These are phyloP conservation scores for Xylaria sp. DNA, from an alignment of 2,329 filamentous ascomycete genomes.

Conservation along the genomic window DNA sequence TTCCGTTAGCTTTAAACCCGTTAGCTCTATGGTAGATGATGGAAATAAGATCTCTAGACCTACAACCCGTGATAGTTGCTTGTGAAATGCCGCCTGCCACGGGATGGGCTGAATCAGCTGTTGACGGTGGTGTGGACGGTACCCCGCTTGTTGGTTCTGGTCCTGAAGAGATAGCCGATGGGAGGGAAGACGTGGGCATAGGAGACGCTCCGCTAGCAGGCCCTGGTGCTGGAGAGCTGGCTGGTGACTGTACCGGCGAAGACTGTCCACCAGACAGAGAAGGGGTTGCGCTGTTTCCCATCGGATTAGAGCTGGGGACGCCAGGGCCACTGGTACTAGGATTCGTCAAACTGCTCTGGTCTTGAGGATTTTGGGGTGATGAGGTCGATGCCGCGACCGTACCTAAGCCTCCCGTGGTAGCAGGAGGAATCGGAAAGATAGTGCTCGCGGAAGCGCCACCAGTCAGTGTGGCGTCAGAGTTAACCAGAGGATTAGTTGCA, in stretches of 20 bases:
- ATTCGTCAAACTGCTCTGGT: conserved; percentile 13
- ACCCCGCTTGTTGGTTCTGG: conserved; percentile 1
- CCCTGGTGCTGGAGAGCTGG: background rate
- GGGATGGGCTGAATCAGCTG: conserved; percentile 20
- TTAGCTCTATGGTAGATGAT: conserved; percentile 12
- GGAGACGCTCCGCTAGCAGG: too few species aligned
- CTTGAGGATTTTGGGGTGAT: conserved; percentile 1
- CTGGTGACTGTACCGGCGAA: conserved; percentile 3
- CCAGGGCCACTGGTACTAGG: conserved; percentile 10
- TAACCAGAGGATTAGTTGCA: conserved; percentile 23
- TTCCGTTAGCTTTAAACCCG: conserved; percentile 30
- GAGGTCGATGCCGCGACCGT: conserved; percentile 1
- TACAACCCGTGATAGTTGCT: conserved; percentile 36
- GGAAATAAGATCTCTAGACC: conserved; percentile 17
- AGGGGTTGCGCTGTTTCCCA: background rate
- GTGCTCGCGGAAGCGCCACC: conserved; percentile 21
- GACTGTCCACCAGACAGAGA: conserved; percentile 2
- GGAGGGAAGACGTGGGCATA: too few species aligned
- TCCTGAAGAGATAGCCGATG: conserved; percentile 11
- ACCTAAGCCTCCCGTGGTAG: background rate
- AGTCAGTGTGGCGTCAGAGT: conserved; percentile 31
- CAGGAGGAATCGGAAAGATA: conserved; percentile 2
- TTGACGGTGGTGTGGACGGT: conserved; percentile 10
- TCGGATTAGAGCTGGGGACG: conserved; percentile 1
- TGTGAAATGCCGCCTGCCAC: conserved; percentile 16